These are phyloP conservation scores for Pythium sp. DNA, from an alignment of 352 stramenopile genomes.

Conservation along the genomic window DNA sequence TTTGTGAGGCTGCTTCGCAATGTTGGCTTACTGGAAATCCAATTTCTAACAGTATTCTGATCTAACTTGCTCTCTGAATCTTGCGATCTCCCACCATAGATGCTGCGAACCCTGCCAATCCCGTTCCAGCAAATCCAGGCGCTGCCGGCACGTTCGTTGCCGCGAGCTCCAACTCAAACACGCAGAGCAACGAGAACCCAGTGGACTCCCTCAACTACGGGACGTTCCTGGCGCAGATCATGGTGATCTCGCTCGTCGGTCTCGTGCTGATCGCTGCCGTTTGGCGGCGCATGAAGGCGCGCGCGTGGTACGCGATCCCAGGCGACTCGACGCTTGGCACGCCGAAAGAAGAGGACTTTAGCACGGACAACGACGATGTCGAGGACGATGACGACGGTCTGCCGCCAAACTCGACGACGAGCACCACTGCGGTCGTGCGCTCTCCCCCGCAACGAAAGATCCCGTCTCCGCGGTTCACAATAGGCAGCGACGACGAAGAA, in stretches of 20 bases:
- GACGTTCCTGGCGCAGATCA: conserved; percentile 48
- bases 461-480: conserved; percentile 40
- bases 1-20: background rate
- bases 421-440: conserved; percentile 17
- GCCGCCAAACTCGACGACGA: conserved; percentile 19
- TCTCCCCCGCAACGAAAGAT: conserved; percentile 31
- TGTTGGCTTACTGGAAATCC: background rate
- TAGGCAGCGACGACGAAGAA: conserved; percentile 45
- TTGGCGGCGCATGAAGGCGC: conserved; percentile 42
- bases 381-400: conserved; percentile 21
- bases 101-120: background rate
- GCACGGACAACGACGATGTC: conserved; percentile 9
- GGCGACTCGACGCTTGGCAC: conserved; percentile 29
- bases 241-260: conserved; percentile 52
- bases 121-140: background rate
- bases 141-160: background rate
- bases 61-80: background rate
- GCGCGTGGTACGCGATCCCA: conserved; percentile 53
- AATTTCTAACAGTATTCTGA: background rate
- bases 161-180: conserved; percentile 1
- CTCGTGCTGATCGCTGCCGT: conserved; percentile 50
- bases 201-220: conserved; percentile 16
- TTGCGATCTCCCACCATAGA: no score
- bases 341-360: conserved; percentile 12
- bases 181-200: conserved; percentile 14